Conservation (phyloP, 441 rosid species). For the Erodium moschatum region DNA sequence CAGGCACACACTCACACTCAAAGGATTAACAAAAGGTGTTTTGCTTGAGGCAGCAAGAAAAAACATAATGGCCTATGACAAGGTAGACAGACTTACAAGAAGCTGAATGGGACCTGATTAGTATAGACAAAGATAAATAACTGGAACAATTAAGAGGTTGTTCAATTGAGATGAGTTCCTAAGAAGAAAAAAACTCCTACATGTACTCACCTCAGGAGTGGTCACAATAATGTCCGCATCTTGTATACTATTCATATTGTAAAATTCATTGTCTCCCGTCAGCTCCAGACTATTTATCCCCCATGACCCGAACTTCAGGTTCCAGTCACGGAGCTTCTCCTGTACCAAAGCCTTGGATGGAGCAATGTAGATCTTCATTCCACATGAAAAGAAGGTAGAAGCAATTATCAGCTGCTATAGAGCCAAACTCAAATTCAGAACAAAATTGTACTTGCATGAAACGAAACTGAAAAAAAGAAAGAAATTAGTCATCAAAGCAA, state of each 20-base stretch:
- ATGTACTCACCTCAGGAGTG: constrained; percentile 75
- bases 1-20: neutral
- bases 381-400: constrained; percentile 23
- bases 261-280: constrained; percentile 84
- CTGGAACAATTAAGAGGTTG: neutral
- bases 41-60: constrained; percentile 6
- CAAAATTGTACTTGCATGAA: neutral
- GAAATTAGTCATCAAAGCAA: constrained; percentile 4
- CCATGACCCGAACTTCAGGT: constrained; percentile 67
- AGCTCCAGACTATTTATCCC: constrained; percentile 83
- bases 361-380: constrained; percentile 67
- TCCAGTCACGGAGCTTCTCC: constrained; percentile 94
- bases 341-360: constrained; percentile 97
- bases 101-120: neutral
- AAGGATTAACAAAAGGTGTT: neutral
- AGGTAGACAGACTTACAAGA: neutral
- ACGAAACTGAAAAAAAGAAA: neutral
- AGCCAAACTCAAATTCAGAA: neutral
- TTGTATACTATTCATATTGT: constrained; percentile 59
- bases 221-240: constrained; percentile 91
- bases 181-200: neutral
- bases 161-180: neutral
- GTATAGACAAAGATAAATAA: neutral
- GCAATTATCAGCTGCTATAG: constrained; percentile 15
- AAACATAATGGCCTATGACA: neutral